phyloP scores from a whole-genome alignment of 345 rosid species.

The Eucalyptus microcorys region DNA sequence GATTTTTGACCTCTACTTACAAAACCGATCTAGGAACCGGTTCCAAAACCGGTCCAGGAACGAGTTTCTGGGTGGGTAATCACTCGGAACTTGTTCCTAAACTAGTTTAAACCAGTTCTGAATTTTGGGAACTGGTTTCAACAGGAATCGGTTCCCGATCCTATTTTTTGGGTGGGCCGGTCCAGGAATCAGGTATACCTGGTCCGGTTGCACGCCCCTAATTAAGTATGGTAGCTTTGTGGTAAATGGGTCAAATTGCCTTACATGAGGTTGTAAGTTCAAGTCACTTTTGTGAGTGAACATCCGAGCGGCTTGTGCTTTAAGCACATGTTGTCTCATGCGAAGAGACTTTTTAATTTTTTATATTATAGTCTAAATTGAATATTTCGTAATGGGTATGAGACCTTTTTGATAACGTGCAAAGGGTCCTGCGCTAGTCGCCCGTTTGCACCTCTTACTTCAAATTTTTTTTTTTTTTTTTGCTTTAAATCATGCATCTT shows the following conservation, averaged over 20 bases:
- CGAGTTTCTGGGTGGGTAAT: no score
- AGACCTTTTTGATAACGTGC: not conserved
- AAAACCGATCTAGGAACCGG: no score
- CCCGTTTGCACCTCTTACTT: not conserved
- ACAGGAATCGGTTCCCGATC: no score
- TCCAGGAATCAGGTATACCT: no score
- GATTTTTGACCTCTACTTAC: no score
- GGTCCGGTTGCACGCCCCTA: no score
- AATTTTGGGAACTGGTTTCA: no score
- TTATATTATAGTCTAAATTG: rapidly evolving
- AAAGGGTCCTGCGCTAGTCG: not conserved
- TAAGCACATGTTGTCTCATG: rapidly evolving
- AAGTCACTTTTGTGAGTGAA: not conserved
- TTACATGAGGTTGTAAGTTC: not conserved
- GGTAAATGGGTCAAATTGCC: not conserved
- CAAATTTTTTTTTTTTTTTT: not conserved
- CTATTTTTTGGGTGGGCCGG: no score
- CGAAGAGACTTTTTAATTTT: not conserved
- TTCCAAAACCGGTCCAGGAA: no score
- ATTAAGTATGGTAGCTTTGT: not conserved
- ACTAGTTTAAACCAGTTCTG: no score
- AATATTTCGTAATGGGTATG: rapidly evolving
- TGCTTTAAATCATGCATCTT: not conserved
- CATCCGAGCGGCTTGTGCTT: not conserved
- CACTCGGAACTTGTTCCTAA: no score